Conservation (phyloP, 257 asterid species). For the Solanum sitiens region DNA sequence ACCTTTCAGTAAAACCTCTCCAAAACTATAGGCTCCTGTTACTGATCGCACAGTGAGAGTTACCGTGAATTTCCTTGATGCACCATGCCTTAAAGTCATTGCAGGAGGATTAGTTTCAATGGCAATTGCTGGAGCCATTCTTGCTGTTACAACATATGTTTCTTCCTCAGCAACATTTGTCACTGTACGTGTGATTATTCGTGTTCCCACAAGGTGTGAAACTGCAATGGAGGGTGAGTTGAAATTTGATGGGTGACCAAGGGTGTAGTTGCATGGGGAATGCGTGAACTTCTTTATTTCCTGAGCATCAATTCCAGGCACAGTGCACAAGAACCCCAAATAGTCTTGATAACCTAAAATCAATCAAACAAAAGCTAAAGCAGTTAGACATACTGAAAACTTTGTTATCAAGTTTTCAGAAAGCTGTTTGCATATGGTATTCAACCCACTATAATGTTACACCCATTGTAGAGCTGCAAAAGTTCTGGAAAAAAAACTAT, state of each 20-base stretch:
- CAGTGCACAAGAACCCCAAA: conserved; percentile 88
- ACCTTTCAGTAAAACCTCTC: conserved; percentile 81
- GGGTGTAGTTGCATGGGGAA: conserved; percentile 85
- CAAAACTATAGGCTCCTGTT: conserved; percentile 76
- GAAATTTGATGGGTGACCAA: conserved; percentile 77
- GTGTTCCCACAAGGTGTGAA: conserved; percentile 88
- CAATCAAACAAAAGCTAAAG: conserved; percentile 1
- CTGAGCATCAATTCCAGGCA: conserved; percentile 62
- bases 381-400: not conserved
- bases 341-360: conserved; percentile 71
- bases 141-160: conserved; percentile 69
- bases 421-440: not conserved
- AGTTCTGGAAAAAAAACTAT: not conserved
- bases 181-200: conserved; percentile 63
- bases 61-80: conserved; percentile 45
- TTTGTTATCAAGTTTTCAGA: not conserved
- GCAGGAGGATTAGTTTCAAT: conserved; percentile 88
- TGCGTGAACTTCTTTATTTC: conserved; percentile 64
- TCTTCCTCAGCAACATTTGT: conserved; percentile 86
- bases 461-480: not conserved
- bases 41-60: conserved; percentile 75
- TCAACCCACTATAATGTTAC: not conserved
- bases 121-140: conserved; percentile 89
- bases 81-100: conserved; percentile 83
- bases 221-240: conserved; percentile 77